Base-by-base conservation (phyloP, 1,284 basidiomycete species). In the Neotropicomus parvogracilis region DNA sequence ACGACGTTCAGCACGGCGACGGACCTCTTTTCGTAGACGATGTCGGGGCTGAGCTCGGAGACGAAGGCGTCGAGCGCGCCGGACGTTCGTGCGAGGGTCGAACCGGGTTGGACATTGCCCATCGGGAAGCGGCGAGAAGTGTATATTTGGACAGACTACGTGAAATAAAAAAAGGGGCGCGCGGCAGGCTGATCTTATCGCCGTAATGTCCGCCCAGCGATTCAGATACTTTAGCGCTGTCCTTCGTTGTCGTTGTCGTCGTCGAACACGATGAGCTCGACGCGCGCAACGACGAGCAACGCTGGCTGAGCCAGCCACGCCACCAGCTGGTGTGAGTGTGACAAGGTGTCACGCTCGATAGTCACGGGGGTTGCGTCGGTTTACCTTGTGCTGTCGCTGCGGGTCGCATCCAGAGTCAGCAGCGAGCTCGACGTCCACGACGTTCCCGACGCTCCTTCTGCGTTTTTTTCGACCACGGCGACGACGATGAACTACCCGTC, bases 1-100 rank as follows among this genome's bases (percentile, higher is more conserved):
- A 9, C 10, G 35, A 45, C 21, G 35, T 9, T 17, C 9, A 32
- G 17, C 41, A 27, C 17, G 16, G 13, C 17, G 19, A 59, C 75
- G 42, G 52, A 93, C 93, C 88, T 92, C 74, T 90, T 88, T 64
- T 97, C 94, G 61, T 95, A 95, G 5, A 88, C 77, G 16, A 95
- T 78, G 63, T 95, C 92, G 13, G 78, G 79, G 11, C 88, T 87
- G 9, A 97, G 77, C 64, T 97, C 93, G 6, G 85, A 78, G 21
- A 97, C 85, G 64, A 91, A 95, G 5, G 89, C 91, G 67, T 95
- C 92, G 50, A 94, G 73, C 7, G 91, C 89, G 38, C 86, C 88
- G 9, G 76, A 80, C 0, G 83, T 82, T 53, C 85, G 78, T 49
- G 82, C 82, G 52, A 87, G 68, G 9, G 41, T 45, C 16, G 39